Evolutionary conservation across 805 yeast species (phyloP), one percentile per base, ranked within the genome.

Genomic region (Grigorovia humatica): DNA sequence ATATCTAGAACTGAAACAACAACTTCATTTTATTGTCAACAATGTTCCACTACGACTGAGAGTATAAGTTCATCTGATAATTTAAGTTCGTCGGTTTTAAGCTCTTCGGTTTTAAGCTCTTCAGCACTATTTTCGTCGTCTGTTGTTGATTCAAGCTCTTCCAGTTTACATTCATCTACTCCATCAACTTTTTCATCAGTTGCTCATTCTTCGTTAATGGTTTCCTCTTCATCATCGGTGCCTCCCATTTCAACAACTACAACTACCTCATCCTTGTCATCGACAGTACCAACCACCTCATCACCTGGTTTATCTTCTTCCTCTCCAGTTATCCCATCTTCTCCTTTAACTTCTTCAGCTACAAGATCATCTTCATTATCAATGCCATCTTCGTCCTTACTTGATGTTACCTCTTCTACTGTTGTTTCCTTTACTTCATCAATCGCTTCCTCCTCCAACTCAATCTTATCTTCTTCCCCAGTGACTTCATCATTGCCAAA

Each of bases 161-260:
- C 43, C 4, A 20, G n/a, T 11, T 52, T 55, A 17, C 56, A 56
- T 12, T 52, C 56, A 30, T 13, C 44, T 7, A 50, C 38, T 51
- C 2, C 55, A 46, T 50, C 48, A 2, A 46, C 54, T 9, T 35
- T 29, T 15, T 46, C 50, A 40, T 42, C 29, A 15, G 29, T 12
- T 15, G n/a, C 44, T 43, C 13, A 47, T 23, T 7, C 29, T 9
- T 2, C 15, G 13, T 20, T 46, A n/a, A n/a, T n/a, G n/a, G n/a
- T n/a, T n/a, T n/a, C 47, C 30, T 13, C 42, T 11, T 42, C 51
- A 7, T 44, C 46, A 9, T 18, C 53, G 2, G 12, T 44, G 9
- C 13, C 19, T n/a, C n/a, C 47, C 42, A n/a, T 32, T 13, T 30
- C 51, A 7, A 40, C 47, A 12, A 23, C 46, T n/a, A n/a, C 47